Evolutionary conservation across 192 early-diverging fungal genomes (phyloP).

Genomic region (Backusella mclennaniae): DNA sequence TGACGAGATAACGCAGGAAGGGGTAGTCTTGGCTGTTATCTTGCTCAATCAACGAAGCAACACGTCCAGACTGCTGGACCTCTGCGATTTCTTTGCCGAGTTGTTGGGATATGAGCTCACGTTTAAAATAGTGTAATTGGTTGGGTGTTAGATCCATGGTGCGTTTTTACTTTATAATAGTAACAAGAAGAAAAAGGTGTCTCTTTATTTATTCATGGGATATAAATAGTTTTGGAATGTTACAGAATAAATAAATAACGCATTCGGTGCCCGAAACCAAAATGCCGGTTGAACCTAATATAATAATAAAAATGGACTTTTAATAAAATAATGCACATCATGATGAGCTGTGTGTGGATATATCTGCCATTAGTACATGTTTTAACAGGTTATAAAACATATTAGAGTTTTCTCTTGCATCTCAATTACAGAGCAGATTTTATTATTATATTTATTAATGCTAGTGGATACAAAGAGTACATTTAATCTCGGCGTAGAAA

Average conservation of each 20-base stretch:
- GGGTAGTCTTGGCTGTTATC: slow-evolving; percentile 34
- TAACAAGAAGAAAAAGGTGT: not conserved
- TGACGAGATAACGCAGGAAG: slow-evolving; percentile 48
- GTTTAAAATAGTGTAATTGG: slow-evolving; percentile 56
- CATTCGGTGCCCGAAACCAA: not conserved
- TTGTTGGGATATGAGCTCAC: slow-evolving; percentile 46
- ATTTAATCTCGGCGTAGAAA: too few relatives aligned
- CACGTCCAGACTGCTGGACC: slow-evolving; percentile 19
- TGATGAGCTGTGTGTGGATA: too few relatives aligned
- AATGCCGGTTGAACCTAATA: not conserved
- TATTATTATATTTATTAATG: too few relatives aligned
- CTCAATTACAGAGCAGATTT: too few relatives aligned
- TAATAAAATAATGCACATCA: too few relatives aligned
- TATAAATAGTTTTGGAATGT: not conserved
- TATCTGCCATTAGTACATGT: too few relatives aligned
- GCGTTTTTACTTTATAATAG: not conserved
- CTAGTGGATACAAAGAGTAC: too few relatives aligned
- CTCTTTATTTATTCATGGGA: too few relatives aligned
- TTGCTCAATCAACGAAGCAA: slow-evolving; percentile 23
- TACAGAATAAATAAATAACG: too few relatives aligned
- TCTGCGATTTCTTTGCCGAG: slow-evolving; percentile 42
- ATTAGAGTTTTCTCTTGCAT: too few relatives aligned
- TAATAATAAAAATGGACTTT: too few relatives aligned
- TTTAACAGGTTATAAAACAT: too few relatives aligned
- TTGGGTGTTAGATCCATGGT: slow-evolving; percentile 14